Conservation (phyloP, 163 green algal genomes). For the Chlamydomonas reinhardtii region DNA sequence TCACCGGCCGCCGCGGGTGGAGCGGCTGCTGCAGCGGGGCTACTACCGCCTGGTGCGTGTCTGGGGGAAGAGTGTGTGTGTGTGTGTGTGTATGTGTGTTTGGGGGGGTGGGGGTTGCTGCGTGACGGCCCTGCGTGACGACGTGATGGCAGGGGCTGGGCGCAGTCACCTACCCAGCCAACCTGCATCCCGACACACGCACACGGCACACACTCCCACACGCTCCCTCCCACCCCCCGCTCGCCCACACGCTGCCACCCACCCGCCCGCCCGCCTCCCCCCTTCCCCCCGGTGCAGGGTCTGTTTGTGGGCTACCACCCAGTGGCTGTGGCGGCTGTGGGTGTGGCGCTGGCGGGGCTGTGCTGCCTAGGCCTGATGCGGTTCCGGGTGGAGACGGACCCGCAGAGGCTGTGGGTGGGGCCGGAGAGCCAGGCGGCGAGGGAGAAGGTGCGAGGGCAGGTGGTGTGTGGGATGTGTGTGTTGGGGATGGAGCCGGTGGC, state of each 20-base stretch:
- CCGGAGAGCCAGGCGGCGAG: conserved; percentile 69
- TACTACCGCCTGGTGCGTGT: conserved; percentile 50
- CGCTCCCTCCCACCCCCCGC: too few relatives aligned
- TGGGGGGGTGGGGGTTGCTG: too few relatives aligned
- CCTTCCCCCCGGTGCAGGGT: conserved; percentile 37
- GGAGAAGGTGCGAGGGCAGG: conserved; percentile 35
- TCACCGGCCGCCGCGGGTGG: neutral
- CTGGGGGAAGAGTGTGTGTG: neutral
- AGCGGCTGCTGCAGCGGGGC: conserved; percentile 42
- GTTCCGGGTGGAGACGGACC: conserved; percentile 85
- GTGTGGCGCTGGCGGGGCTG: conserved; percentile 60
- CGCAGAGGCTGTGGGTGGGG: conserved; percentile 88
- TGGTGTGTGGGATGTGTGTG: too few relatives aligned
- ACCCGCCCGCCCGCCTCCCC: too few relatives aligned
- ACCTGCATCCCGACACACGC: too few relatives aligned
- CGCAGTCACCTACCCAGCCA: too few relatives aligned
- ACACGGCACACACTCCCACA: too few relatives aligned
- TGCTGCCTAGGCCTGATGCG: conserved; percentile 69
- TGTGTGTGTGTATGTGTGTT: neutral
- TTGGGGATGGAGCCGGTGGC: too few relatives aligned
- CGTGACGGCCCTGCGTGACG: too few relatives aligned
- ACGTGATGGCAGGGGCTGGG: too few relatives aligned
- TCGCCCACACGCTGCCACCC: too few relatives aligned
- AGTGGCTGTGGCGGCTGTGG: conserved; percentile 37
- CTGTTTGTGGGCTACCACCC: conserved; percentile 45